Conservation (phyloP, 2,329 filamentous ascomycete genomes). For the Curvularia lunata region DNA sequence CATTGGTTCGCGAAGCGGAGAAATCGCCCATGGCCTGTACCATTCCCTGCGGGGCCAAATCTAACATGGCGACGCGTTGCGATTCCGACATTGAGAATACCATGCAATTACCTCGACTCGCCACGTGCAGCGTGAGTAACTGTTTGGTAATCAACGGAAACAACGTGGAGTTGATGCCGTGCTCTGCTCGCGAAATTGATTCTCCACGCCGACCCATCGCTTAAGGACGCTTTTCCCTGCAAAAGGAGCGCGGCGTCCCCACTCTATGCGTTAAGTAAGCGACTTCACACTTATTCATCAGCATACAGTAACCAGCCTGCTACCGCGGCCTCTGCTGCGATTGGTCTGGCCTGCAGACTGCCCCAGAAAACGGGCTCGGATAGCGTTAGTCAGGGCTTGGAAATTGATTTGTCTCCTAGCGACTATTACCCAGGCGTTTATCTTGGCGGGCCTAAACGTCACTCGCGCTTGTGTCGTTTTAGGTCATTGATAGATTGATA, state of each 20-base stretch:
- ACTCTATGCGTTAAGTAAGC: conserved; percentile 27
- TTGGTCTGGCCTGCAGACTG: background rate
- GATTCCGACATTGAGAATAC: background rate
- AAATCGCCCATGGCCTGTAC: background rate
- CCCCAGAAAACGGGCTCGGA: background rate
- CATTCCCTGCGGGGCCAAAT: background rate
- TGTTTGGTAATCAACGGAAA: conserved; percentile 30
- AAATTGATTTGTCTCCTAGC: background rate
- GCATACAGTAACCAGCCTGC: conserved; percentile 16
- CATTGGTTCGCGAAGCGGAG: background rate
- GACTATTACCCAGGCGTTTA: background rate
- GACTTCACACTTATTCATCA: conserved; percentile 28
- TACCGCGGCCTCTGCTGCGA: background rate
- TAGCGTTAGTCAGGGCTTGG: conserved; percentile 20
- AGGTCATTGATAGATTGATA: conserved; percentile 17
- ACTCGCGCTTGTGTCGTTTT: conserved; percentile 14
- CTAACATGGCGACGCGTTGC: background rate
- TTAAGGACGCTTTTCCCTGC: conserved; percentile 16
- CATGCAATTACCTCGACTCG: background rate
- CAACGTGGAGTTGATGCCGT: background rate
- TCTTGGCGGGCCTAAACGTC: background rate
- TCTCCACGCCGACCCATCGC: conserved; percentile 18
- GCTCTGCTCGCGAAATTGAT: background rate
- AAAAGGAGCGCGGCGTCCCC: conserved; percentile 14
- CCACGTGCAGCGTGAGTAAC: conserved; percentile 19